These are phyloP conservation scores for Choanephora cucurbitarum DNA, from an alignment of 371 early-diverging fungal species.

Conservation along the genomic window DNA sequence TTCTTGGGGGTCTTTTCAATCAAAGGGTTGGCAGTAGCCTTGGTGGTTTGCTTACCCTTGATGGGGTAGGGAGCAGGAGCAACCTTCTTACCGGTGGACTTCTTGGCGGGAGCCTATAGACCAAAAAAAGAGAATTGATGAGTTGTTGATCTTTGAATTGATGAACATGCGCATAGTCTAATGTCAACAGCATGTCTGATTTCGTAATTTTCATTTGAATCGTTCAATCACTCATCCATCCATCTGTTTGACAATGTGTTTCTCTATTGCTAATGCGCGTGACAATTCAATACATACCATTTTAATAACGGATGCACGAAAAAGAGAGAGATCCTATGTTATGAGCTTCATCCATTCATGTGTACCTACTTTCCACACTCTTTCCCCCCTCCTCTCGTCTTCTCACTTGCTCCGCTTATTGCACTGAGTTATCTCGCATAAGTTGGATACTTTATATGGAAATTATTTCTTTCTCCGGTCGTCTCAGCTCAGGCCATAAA, in stretches of 20 bases:
- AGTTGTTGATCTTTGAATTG: slow-evolving; percentile 1
- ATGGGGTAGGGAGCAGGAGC: slow-evolving; percentile 87
- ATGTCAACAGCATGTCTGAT: too few relatives aligned
- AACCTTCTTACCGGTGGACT: slow-evolving; percentile 82
- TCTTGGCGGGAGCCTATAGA: slow-evolving; percentile 42
- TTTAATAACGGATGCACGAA: slow-evolving; percentile 28
- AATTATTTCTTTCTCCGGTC: too few relatives aligned
- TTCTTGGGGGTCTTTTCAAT: slow-evolving; percentile 90
- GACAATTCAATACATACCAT: slow-evolving; percentile 8
- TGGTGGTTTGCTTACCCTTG: slow-evolving; percentile 66
- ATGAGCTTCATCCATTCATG: not conserved
- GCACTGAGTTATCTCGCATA: not conserved
- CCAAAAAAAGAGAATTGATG: not conserved
- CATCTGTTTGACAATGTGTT: not conserved
- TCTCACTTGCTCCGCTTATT: slow-evolving; percentile 4
- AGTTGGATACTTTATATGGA: too few relatives aligned
- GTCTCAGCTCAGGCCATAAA: too few relatives aligned
- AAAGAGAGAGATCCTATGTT: slow-evolving; percentile 16
- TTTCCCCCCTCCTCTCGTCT: not conserved
- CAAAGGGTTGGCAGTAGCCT: slow-evolving; percentile 82
- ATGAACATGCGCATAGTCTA: not conserved
- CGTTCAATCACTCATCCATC: slow-evolving; percentile 15
- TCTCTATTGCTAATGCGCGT: not conserved
- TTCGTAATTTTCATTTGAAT: slow-evolving; percentile 15
- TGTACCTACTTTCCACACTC: not conserved